These are phyloP conservation scores for Aegilops sharonensis DNA, from an alignment of 176 grass and related monocot genomes.

Conservation along the genomic window DNA sequence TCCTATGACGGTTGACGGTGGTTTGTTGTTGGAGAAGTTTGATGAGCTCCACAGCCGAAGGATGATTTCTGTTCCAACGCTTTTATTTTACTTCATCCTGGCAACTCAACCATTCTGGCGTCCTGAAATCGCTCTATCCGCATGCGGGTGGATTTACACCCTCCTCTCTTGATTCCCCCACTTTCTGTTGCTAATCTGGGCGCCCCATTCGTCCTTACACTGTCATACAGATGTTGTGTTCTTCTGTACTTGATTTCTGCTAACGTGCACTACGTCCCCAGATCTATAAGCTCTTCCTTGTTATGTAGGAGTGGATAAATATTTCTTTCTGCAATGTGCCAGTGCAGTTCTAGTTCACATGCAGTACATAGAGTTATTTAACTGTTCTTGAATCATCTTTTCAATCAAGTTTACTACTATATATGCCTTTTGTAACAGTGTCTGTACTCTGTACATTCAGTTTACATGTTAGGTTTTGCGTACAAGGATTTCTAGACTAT, in stretches of 20 bases:
- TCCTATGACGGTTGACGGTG: background rate
- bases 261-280: background rate
- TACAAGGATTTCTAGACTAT: background rate
- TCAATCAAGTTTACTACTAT: background rate
- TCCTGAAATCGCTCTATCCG: background rate
- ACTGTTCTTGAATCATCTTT: background rate
- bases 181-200: too few species aligned
- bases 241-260: background rate
- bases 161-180: background rate
- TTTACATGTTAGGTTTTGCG: conserved; percentile 7
- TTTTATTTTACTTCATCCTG: background rate
- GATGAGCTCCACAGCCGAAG: background rate
- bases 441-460: background rate
- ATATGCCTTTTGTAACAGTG: background rate
- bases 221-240: too few species aligned
- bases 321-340: background rate
- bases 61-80: background rate
- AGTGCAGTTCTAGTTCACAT: too few species aligned
- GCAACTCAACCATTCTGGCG: background rate
- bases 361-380: background rate
- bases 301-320: background rate
- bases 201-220: too few species aligned
- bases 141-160: too few species aligned
- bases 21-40: background rate
- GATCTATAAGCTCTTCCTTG: background rate